These are phyloP conservation scores for Exophiala phaeomuriformis DNA, from an alignment of 2,329 filamentous ascomycete species.

Conservation along the genomic window DNA sequence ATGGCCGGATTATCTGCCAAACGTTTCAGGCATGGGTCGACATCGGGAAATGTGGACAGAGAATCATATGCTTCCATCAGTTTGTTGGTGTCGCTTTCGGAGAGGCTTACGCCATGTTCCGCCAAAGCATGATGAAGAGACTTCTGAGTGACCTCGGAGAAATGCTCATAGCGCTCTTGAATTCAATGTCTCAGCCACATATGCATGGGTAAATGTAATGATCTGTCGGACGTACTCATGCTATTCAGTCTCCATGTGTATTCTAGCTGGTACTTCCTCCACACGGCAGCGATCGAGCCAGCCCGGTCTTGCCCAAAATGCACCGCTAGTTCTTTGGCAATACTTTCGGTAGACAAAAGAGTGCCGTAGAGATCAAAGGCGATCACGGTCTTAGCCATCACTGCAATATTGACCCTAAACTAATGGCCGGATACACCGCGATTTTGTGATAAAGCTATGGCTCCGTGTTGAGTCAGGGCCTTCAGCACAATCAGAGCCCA, in stretches of 20 bases:
- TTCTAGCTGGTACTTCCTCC: conserved; percentile 65
- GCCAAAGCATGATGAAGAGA: conserved; percentile 57
- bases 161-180: conserved; percentile 54
- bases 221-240: conserved; percentile 52
- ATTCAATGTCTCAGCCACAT: neutral
- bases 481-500: no score
- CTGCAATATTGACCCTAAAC: neutral
- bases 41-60: conserved; percentile 59
- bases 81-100: conserved; percentile 37
- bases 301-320: conserved; percentile 54
- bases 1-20: conserved; percentile 41
- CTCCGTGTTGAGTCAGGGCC: no score
- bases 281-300: conserved; percentile 50
- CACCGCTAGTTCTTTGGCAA: conserved; percentile 51
- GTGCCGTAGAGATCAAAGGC: conserved; percentile 74
- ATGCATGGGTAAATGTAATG: neutral
- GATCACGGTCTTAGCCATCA: conserved; percentile 41
- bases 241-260: conserved; percentile 70
- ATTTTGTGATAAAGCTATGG: neutral
- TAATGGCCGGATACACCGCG: neutral
- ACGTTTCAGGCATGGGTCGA: conserved; percentile 46
- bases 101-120: conserved; percentile 48
- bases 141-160: conserved; percentile 55
- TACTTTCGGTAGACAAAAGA: conserved; percentile 63
- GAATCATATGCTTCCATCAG: conserved; percentile 60